Conservation (phyloP, 345 rosid species). For the Physaria fendleri region DNA sequence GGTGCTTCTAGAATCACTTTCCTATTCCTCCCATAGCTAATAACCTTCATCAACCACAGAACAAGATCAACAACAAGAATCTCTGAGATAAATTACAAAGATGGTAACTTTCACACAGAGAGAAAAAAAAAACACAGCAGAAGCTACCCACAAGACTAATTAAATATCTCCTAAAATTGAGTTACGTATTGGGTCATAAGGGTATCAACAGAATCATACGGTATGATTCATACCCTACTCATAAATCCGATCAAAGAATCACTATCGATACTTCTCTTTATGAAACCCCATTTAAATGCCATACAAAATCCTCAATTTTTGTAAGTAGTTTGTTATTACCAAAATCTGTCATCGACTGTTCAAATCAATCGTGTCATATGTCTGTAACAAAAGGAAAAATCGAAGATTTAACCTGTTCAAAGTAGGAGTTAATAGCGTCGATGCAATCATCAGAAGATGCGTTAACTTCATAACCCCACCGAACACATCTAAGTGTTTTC, state of each 20-base stretch:
- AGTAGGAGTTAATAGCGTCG: conserved; percentile 61
- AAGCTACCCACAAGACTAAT: neutral
- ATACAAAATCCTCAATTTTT: neutral
- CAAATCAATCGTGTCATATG: neutral
- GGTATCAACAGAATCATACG: neutral
- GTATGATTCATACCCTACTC: neutral
- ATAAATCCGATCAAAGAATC: neutral
- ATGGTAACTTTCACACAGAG: conserved; percentile 1
- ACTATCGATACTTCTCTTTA: neutral
- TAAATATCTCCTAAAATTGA: neutral
- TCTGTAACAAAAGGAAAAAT: neutral
- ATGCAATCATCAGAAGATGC: conserved; percentile 61
- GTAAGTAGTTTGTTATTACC: too few species aligned
- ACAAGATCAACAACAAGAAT: conserved; percentile 2
- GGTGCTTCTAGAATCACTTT: conserved; percentile 60
- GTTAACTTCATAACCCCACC: conserved; percentile 75
- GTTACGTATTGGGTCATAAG: neutral
- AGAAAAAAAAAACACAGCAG: neutral
- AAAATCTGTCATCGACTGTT: neutral
- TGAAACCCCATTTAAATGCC: neutral
- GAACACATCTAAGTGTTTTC: conserved; percentile 42
- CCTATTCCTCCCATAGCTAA: conserved; percentile 58
- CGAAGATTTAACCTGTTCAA: conserved; percentile 45
- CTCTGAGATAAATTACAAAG: neutral
- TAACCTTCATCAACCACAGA: conserved; percentile 37